Evolutionary conservation across 345 rosid species (phyloP).

Genomic region (Brassica incana): DNA sequence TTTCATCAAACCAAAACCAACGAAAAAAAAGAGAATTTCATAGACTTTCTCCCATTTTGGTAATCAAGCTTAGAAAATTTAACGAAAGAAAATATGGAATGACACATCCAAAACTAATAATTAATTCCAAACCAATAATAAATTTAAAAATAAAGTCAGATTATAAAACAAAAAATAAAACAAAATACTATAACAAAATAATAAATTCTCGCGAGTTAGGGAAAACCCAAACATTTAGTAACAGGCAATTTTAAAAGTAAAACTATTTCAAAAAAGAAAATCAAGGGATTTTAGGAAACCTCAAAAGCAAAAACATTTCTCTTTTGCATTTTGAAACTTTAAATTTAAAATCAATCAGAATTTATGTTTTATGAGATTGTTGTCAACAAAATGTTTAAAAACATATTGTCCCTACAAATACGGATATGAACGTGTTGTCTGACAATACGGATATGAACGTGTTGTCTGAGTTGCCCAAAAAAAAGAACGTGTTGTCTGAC

Average conservation of each 20-base stretch:
- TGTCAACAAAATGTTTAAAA: background rate
- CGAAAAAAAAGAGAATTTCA: too few relatives aligned
- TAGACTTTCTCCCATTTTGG: too few relatives aligned
- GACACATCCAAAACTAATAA: too few relatives aligned
- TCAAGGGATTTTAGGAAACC: background rate
- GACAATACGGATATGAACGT: background rate
- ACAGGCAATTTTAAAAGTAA: background rate
- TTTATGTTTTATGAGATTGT: background rate
- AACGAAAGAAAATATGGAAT: too few relatives aligned
- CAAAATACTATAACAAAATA: too few relatives aligned
- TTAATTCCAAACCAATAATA: too few relatives aligned
- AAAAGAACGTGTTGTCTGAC: conserved; percentile 16
- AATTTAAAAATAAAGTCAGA: too few relatives aligned
- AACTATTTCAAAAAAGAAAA: background rate
- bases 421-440: background rate
- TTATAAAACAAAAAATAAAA: too few relatives aligned
- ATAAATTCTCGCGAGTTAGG: too few relatives aligned
- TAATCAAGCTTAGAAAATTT: too few relatives aligned
- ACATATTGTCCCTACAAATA: background rate
- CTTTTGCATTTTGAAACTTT: background rate
- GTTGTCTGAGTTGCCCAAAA: conserved; percentile 2
- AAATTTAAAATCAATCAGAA: background rate
- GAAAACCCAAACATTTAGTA: too few relatives aligned
- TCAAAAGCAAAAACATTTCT: background rate
- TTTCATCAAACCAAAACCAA: too few relatives aligned